Evolutionary conservation across 352 stramenopile species (phyloP), one percentile per base, ranked within the genome.

Genomic region (Phytopythium mirpurense): DNA sequence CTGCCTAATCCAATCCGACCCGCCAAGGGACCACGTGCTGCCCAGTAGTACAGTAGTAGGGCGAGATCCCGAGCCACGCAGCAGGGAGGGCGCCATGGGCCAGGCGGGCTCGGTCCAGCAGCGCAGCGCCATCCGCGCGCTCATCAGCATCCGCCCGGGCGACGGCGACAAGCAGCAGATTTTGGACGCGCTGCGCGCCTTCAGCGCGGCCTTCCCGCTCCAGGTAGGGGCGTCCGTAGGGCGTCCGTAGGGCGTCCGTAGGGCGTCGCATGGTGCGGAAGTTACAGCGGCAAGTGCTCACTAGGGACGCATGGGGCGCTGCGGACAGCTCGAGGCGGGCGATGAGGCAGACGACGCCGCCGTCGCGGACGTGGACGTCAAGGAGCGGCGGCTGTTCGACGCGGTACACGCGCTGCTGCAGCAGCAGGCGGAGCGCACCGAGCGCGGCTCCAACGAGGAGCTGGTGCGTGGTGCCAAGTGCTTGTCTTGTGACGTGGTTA

Each of bases 91-190:
- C 31, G 42, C 43, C 34, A 93, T 94, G 81, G 83, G 83, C 29
- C 80, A 90, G 63, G 71, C 76, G 4, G 83, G 83, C 19, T 94
- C 83, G 26, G 65, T 84, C 31, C 79, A 94, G 63, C 81, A 92
- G 62, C 83, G 84, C 64, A 86, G 73, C 46, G 81, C 81, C 23
- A 81, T 94, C 57, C 81, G 75, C 45, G 74, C 90, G 51, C 72
- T 94, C 40, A 59, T 92, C 24, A 70, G 47, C 10, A 59, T 91
- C 55, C 83, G 80, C 48, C 52, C 64, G 10, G 65, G 59, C 18
- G 68, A 69, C n/a, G 65, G 54, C 31, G 49, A 67, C 42, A 65
- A 57, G 35, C 61, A 66, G 1, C 70, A 86, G 48, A 67, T 86
- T n/a, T 63, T 85, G 35, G 61, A 76, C 51, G 74, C 72, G 24